phyloP scores from a whole-genome alignment of 371 early-diverging fungal species.

The Actinomortierella wolfii region DNA sequence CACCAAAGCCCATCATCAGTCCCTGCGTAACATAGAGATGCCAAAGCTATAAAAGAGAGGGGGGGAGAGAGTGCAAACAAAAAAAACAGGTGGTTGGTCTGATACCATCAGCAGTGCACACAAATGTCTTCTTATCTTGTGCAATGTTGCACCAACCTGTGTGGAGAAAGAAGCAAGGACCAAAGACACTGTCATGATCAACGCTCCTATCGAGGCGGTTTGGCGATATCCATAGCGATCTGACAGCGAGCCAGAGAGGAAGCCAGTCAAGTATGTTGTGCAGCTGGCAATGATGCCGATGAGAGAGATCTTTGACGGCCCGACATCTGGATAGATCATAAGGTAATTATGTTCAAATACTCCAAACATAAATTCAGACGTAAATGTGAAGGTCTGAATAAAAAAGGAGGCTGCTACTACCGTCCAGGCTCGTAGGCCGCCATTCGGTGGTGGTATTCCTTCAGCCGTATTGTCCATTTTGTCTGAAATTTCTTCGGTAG shows the following conservation, averaged over 20 bases:
- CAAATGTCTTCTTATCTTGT: neutral
- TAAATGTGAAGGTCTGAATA: slow-evolving; percentile 28
- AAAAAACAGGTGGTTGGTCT: neutral
- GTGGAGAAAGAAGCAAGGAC: slow-evolving; percentile 46
- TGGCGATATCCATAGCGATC: slow-evolving; percentile 50
- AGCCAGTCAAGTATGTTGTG: slow-evolving; percentile 49
- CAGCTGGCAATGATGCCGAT: slow-evolving; percentile 52
- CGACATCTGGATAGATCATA: slow-evolving; percentile 35
- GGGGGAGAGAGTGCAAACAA: neutral
- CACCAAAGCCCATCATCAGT: slow-evolving; percentile 67
- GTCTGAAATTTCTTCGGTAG: too few species aligned
- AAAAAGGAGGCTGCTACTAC: slow-evolving; percentile 19
- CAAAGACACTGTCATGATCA: slow-evolving; percentile 47
- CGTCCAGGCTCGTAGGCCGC: slow-evolving; percentile 16
- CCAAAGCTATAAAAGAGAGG: slow-evolving; percentile 50
- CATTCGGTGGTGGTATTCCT: slow-evolving; percentile 7
- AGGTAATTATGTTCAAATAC: slow-evolving; percentile 53
- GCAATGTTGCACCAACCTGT: slow-evolving; percentile 9
- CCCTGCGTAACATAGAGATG: slow-evolving; percentile 74
- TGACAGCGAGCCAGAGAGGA: slow-evolving; percentile 48
- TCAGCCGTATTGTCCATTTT: too few species aligned
- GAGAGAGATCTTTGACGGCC: slow-evolving; percentile 49
- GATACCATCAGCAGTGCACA: too few species aligned
- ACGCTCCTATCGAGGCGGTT: slow-evolving; percentile 38
- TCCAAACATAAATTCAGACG: slow-evolving; percentile 48